Evolutionary conservation across 257 asterid genomes (phyloP), one percentile per base, ranked within the genome.

Genomic region (Nyctanthes arbortristis): DNA sequence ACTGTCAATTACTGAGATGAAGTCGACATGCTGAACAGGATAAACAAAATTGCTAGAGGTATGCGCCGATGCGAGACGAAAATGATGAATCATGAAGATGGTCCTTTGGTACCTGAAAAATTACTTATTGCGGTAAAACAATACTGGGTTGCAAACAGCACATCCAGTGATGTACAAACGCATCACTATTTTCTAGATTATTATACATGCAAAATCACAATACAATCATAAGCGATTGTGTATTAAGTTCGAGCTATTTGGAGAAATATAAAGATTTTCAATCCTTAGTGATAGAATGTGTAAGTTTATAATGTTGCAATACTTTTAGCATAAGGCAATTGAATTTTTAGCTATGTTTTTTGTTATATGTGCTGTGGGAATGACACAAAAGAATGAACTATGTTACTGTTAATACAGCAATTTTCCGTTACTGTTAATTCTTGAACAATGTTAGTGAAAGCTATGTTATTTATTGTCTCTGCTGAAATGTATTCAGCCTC

Each of bases 61-160:
- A 83, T 91, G 96, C n/a, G n/a, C n/a, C 80, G 96, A 80, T 91
- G 96, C 95, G 92, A 85, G 7, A 40, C 69, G 1, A 91, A 82
- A 72, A 72, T 91, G 88, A 43, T 81, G 69, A 96, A 91, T 74
- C 97, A 91, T 30, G 96, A 91, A 70, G 96, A 89, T 40, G 96
- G 97, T 4, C 97, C 97, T 13, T 75, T 91, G 9, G 97, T 91
- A 36, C 93, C 97, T 5, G 88, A 89, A 83, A 91, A 91, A 68
- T 82, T 89, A 67, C 85, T 91, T 13, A 55, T 91, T 9, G 96
- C 90, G 1, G 85, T 82, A 0, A 89, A 91, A 33, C 91, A 75
- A 49, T 91, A 91, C 52, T 73, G 90, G 87, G 89, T 85, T 4
- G 88, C 73, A 55, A 82, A 82, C 63, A 52, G 59, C 70, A 78